These are phyloP conservation scores for Candida nemodendra DNA, from an alignment of 805 yeast species.

Conservation along the genomic window DNA sequence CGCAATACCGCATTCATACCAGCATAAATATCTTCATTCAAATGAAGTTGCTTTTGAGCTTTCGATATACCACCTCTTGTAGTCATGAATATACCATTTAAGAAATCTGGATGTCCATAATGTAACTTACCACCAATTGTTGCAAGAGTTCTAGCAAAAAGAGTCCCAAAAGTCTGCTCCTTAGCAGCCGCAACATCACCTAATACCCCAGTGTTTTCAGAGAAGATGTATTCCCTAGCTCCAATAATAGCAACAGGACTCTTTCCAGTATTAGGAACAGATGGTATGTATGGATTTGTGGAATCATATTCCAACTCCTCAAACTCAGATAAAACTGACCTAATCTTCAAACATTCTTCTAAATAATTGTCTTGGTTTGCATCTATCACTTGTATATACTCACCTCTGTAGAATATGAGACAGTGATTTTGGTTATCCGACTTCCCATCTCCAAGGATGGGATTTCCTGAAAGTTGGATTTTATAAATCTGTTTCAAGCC, in stretches of 20 bases:
- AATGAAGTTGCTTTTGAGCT: conserved; percentile 89
- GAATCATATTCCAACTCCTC: conserved; percentile 64
- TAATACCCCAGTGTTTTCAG: conserved; percentile 86
- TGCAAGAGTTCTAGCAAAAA: conserved; percentile 90
- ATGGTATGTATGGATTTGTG: conserved; percentile 55
- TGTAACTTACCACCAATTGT: conserved; percentile 94
- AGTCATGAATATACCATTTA: conserved; percentile 87
- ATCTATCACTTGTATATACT: conserved; percentile 90
- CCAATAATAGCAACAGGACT: conserved; percentile 88
- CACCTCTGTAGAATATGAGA: conserved; percentile 85
- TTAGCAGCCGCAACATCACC: conserved; percentile 98
- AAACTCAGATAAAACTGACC: conserved; percentile 86
- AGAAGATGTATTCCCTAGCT: conserved; percentile 91
- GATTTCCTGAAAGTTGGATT: conserved; percentile 85
- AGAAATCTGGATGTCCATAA: conserved; percentile 95
- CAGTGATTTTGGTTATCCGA: conserved; percentile 94
- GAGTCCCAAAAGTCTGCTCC: conserved; percentile 95
- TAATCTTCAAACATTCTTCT: conserved; percentile 89
- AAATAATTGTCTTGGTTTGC: conserved; percentile 95
- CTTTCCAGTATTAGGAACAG: conserved; percentile 40
- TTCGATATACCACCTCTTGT: conserved; percentile 95
- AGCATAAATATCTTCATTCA: conserved; percentile 94
- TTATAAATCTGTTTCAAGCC: conserved; percentile 51
- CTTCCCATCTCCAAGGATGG: conserved; percentile 94
- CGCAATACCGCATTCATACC: conserved; percentile 88